Evolutionary conservation across 805 yeast species (phyloP), one percentile per base, ranked within the genome.

Genomic region (Limtongia smithiae): DNA sequence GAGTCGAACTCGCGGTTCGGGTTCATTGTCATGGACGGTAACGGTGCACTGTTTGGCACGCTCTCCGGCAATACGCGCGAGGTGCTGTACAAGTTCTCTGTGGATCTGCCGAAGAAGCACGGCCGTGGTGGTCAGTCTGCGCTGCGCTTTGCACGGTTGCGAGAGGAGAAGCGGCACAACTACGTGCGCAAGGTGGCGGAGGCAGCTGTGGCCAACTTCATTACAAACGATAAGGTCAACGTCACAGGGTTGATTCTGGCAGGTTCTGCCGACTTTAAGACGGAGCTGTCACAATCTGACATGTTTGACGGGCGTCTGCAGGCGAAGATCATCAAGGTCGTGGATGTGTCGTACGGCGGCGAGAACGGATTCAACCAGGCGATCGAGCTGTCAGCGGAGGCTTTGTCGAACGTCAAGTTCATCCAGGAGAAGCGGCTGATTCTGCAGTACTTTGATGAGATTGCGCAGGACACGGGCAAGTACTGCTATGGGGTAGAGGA

Each of bases 111-210:
- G 63, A 93, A 93, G 77, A 93, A 93, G 87, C 98, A 93, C 77
- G 98, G 98, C 65, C 85, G 98, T 79, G 98, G 98, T 85, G 98
- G 98, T 84, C 98, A 93, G 76, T 93, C 99, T 56, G 98, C 99
- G 38, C 68, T 93, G 62, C 97, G 99, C 87, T 93, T 93, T 77
- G 83, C 97, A 22, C 90, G 99, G 78, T 78, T 93, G 70, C 85
- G 99, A 79, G 98, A 93, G 63, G 98, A 93, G 73, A 93, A 93
- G 71, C 88, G 99, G 76, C 99, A 93, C 71, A 93, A 93, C 70
- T 93, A 93, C 73, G 94, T 93, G 55, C 81, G 99, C 73, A 93
- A 93, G 67, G 98, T 93, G 41, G 96, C 97, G 43, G 99, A 93
- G 75, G 91, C 82, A 44, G 97, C 98, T 5, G 97, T 93, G 31